Conservation (phyloP, 306 rosid genomes). For the Abrus precatorius region DNA sequence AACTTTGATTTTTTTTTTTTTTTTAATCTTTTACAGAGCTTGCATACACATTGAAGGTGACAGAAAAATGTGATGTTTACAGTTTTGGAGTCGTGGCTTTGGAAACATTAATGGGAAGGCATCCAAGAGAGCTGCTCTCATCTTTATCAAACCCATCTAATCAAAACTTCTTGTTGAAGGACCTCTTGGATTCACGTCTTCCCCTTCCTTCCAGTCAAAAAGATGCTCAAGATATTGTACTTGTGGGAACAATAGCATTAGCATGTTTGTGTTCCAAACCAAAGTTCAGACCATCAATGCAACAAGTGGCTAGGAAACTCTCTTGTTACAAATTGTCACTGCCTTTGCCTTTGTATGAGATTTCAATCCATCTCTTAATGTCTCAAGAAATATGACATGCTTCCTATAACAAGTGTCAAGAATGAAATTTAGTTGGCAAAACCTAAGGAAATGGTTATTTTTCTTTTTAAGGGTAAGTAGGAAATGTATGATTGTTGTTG, state of each 20-base stretch:
- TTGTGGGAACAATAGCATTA: not conserved
- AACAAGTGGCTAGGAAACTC: conserved; percentile 3
- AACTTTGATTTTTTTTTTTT: conserved; percentile 7
- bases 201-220: not conserved
- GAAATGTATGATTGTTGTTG: no score
- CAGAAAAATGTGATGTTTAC: conserved; percentile 39
- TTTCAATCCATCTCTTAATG: conserved; percentile 10
- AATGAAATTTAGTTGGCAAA: not conserved
- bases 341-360: not conserved
- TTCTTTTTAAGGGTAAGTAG: no score
- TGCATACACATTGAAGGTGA: not conserved
- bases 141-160: not conserved
- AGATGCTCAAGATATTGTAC: not conserved
- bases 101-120: conserved; percentile 32
- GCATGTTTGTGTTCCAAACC: not conserved
- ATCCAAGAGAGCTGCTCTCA: conserved; percentile 4
- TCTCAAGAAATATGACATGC: not conserved
- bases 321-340: not conserved
- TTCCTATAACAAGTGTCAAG: not conserved
- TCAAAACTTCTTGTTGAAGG: conserved; percentile 11
- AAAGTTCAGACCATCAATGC: conserved; percentile 33
- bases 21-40: not conserved
- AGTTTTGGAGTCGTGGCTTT: conserved; percentile 32
- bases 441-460: not conserved
- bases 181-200: conserved; percentile 1